Percentiles rank a stretch among this genome's conserved stretches.
Evolutionary conservation across 805 yeast genomes (phyloP).

Genomic region (Naumovozyma baii): DNA sequence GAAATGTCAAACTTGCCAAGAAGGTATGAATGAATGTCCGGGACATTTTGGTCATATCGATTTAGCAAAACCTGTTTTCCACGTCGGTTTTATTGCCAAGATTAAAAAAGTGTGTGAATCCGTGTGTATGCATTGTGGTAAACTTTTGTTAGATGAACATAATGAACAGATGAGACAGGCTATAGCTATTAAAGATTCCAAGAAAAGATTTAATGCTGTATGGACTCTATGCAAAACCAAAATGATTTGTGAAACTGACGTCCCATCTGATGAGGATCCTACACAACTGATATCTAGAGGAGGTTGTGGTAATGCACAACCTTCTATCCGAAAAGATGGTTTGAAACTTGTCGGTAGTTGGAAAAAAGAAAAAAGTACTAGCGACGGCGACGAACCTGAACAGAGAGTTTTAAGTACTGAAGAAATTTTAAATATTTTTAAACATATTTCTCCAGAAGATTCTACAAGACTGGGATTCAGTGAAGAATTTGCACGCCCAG

Average conservation of each 20-base stretch:
- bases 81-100: conserved; percentile 87
- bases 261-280: conserved; percentile 52
- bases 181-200: conserved; percentile 81
- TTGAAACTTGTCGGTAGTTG: conserved; percentile 96
- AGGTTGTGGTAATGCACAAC: conserved; percentile 97
- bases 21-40: conserved; percentile 98
- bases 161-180: conserved; percentile 71
- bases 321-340: conserved; percentile 92
- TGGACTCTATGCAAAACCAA: conserved; percentile 89
- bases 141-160: conserved; percentile 73
- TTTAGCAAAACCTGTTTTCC: conserved; percentile 96
- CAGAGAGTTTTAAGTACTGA: conserved; percentile 78
- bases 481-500: conserved; percentile 96
- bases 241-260: conserved; percentile 91
- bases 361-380: conserved; percentile 72
- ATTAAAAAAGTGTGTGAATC: conserved; percentile 93
- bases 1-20: conserved; percentile 98
- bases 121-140: conserved; percentile 98
- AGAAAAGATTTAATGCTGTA: conserved; percentile 91
- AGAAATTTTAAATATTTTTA: conserved; percentile 84
- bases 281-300: conserved; percentile 61
- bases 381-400: conserved; percentile 86
- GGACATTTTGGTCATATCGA: conserved; percentile 99
- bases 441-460: conserved; percentile 81
- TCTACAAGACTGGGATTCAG: conserved; percentile 76